Percentiles rank a stretch among this genome's conserved stretches.
These are phyloP conservation scores for Condylostoma magnum DNA, from an alignment of 169 alveolate species.

Conservation along the genomic window DNA sequence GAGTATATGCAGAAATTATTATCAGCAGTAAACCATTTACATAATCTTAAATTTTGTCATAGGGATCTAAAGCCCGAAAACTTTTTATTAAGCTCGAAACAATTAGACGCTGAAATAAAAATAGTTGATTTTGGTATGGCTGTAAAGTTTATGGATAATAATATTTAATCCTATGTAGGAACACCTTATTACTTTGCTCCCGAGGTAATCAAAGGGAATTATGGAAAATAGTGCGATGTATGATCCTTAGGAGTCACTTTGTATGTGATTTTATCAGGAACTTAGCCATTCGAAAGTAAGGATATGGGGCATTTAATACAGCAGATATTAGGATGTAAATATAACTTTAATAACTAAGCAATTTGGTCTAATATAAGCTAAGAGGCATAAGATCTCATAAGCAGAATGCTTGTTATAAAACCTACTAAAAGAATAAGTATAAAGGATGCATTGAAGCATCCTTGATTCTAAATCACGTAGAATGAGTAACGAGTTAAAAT, in stretches of 20 bases:
- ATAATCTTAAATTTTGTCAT: conserved; percentile 84
- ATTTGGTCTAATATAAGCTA: conserved; percentile 84
- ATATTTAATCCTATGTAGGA: conserved; percentile 62
- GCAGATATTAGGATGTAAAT: too few relatives aligned
- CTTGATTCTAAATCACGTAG: too few relatives aligned
- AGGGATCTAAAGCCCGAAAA: conserved; percentile 93
- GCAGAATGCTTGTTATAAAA: conserved; percentile 82
- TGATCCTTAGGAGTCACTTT: conserved; percentile 78
- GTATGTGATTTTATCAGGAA: conserved; percentile 9
- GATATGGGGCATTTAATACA: too few relatives aligned
- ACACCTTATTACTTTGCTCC: conserved; percentile 88
- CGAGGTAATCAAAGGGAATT: conserved; percentile 79
- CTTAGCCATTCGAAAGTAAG: too few relatives aligned
- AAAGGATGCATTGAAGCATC: conserved; percentile 87
- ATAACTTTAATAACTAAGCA: too few relatives aligned
- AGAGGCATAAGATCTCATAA: conserved; percentile 91
- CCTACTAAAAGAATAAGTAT: conserved; percentile 87
- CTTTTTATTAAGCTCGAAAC: conserved; percentile 70
- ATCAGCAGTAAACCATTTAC: conserved; percentile 40
- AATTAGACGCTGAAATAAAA: conserved; percentile 3
- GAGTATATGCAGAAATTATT: not conserved
- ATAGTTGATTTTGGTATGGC: conserved; percentile 12
- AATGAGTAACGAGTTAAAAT: too few relatives aligned
- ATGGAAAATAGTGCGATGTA: conserved; percentile 79
- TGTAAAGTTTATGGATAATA: not conserved